Base-by-base conservation (phyloP, 176 grass and related monocot genomes). In the Musa schizocarpa region DNA sequence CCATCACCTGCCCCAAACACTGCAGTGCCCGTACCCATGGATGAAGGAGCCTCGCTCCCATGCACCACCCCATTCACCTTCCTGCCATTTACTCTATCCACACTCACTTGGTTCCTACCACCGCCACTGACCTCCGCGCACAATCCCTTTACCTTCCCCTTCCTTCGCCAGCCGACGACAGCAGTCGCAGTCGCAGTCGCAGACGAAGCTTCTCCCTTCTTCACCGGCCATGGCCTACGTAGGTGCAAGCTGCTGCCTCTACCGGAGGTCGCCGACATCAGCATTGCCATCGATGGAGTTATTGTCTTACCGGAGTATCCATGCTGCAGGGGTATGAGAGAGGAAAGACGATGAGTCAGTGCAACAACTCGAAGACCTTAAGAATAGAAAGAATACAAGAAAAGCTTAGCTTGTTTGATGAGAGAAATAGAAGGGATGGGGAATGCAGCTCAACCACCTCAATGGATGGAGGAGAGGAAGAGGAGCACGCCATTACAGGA, bases 61-160 rank as follows among this genome's bases (percentile, higher is more conserved):
- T 63, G 52, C 34, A 76, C 72, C 4, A 76, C 51, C 23, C 81
- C 86, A 25, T 88, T 84, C 65, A 78, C 26, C 54, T 77, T 78
- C 17, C 68, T 61, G 16, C 86, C 86, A 19, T 88, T 88, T 9
- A 84, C 69, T 1, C 68, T 79, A 54, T 52, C 58, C 27, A 65
- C 77, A 14, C 9, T 59, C 65, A 59, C 77, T 3, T 43, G 51
- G 9, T 16, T 53, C 19, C 70, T 13, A 25, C 76, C 21, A 13
- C 83, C 52, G 25, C 69, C 24, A 9, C 64, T 69, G 16, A 69
- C 72, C 63, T 17, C 54, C 77, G 50, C 53, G 23, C 9, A 21
- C 43, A 83, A 9, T 22, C 23, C 54, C 50, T 66, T 34, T 1
- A 66, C 56, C 50, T 71, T 66, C 74, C 53, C 23, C 79, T 16